Evolutionary conservation across 805 yeast species (phyloP), one percentile per base, ranked within the genome.

Genomic region (Huiozyma sinensis): DNA sequence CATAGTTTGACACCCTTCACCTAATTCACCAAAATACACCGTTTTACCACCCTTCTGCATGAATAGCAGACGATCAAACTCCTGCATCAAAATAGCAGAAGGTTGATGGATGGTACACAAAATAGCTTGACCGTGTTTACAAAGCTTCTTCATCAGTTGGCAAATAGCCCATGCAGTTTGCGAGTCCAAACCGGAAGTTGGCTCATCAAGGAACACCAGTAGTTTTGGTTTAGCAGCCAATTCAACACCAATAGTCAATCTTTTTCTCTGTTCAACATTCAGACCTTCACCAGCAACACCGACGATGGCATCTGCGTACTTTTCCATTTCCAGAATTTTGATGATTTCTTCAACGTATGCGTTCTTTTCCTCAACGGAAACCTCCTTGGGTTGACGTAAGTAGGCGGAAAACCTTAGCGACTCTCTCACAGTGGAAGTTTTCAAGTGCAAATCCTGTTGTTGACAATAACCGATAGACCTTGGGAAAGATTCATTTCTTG

Each of bases 21-120:
- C 89, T 40, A 60, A 50, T 42, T 80, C 83, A 49, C 89, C 90
- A 60, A 82, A 82, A 63, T 82, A 83, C 33, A 79, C 83, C 8
- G 88, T 81, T 55, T 74, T 64, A 59, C 90, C 90, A 57, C 89
- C 89, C 44, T 64, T 71, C 43, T 78, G 79, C 58, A 83, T 68
- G 54, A 83, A 77, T 50, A 83, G 67, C 52, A 85, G 69, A 55
- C 88, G 73, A 58, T 86, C 95, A 57, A 85, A 84, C 55, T 81
- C 85, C 57, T 83, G 75, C 66, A 84, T 70, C 57, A 84, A 68
- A 46, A 81, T 71, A 44, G 94, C 89, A 7, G 92, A 83, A 55
- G 95, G 94, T 64, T 84, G 94, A 65, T 83, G 92, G 53, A 84
- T 83, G 30, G 94, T 83, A 69, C 83, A 77, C 59, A 77, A 65